These are phyloP conservation scores for Coelastrella sp. DNA, from an alignment of 139 green algal genomes.

Conservation along the genomic window DNA sequence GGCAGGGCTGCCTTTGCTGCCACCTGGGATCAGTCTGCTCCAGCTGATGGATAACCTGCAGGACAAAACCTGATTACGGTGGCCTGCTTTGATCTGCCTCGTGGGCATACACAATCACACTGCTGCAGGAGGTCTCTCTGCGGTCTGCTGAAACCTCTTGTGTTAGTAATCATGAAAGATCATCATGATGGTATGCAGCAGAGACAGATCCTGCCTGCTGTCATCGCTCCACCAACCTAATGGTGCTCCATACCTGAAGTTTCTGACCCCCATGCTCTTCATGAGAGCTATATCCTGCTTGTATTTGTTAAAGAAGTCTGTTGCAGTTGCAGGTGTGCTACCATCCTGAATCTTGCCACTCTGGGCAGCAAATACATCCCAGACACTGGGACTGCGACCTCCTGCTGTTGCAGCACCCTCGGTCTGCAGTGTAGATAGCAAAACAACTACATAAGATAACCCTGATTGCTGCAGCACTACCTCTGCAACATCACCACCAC, in stretches of 20 bases:
- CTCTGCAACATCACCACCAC: too few relatives aligned
- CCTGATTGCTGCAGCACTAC: too few relatives aligned
- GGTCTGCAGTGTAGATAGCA: conserved; percentile 28
- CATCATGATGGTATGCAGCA: not conserved
- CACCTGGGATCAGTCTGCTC: conserved; percentile 56
- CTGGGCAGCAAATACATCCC: conserved; percentile 49
- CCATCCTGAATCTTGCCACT: conserved; percentile 52
- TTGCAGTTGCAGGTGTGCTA: conserved; percentile 47
- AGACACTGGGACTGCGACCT: conserved; percentile 47
- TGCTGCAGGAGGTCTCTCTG: not conserved
- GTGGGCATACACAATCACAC: too few relatives aligned
- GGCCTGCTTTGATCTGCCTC: too few relatives aligned
- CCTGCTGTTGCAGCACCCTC: conserved; percentile 47
- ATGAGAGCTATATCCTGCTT: conserved; percentile 64
- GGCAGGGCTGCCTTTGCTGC: conserved; percentile 35
- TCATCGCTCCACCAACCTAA: too few relatives aligned
- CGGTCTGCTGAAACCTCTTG: not conserved
- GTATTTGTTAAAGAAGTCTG: conserved; percentile 62
- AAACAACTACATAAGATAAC: too few relatives aligned
- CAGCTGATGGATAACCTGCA: conserved; percentile 65
- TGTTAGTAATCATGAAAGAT: not conserved
- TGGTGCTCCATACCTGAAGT: conserved; percentile 53
- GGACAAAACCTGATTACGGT: not conserved
- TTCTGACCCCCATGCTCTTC: conserved; percentile 58
- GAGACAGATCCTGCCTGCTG: too few relatives aligned